Evolutionary conservation across 345 rosid species (phyloP), one percentile per base, ranked within the genome.

Genomic region (Syzygium jambos): DNA sequence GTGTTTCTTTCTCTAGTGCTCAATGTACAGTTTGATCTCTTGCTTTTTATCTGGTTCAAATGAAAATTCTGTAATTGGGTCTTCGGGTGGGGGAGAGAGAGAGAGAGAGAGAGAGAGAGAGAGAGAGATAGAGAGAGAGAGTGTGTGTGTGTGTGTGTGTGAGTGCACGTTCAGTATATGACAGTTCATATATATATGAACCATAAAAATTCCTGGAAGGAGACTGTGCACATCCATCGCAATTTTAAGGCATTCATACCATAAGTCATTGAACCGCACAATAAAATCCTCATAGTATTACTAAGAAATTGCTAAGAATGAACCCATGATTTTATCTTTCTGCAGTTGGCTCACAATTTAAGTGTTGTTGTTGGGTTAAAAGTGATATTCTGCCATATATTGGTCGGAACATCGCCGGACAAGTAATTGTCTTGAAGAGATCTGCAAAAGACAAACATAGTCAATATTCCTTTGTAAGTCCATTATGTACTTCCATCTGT

Each of bases 381-480:
- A 59, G 57, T 91, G 91, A 89, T 94, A 90, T 85, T 93, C 90
- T 94, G 94, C 99, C 98, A 98, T 89, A 98, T 88, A 85, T 90
- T 88, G 59, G 96, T 93, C 13, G 95, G 88, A 86, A 98, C 65
- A 73, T 95, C 93, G 77, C 99, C 99, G 86, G 43, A 92, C 90
- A 98, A 89, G 85, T 85, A 90, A 90, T 98, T 98, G 90, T 95
- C 92, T 84, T 95, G 95, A 84, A 98, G 89, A 27, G 93, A 93
- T 95, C 99, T 98, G 98, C 88, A 87, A 93, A 61, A 85, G 77
- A 83, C 82, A 87, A 86, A 87, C n/a, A 85, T 85, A 43, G 25
- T 23, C 10, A 27, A 52, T 38, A 68, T 51, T 86, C 78, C 77
- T n/a, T 3, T 38, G 41, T 38, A 29, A 41, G 17, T 43, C 23